Conservation (phyloP, 1,139 yeast species). For the Blastobotrys proliferans region DNA sequence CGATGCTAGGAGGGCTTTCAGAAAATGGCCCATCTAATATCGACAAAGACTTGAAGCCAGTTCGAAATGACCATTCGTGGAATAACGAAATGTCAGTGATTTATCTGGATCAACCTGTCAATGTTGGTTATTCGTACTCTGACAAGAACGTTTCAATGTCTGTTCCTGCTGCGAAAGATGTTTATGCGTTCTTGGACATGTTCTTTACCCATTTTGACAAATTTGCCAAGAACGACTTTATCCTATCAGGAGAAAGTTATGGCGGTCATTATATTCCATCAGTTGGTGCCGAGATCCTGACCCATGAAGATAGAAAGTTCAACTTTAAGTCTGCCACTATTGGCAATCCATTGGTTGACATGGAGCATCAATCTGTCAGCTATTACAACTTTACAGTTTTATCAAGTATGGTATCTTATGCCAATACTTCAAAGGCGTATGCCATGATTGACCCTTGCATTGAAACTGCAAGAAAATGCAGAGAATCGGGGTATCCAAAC, state of each 20-base stretch:
- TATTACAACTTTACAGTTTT: conserved; percentile 49
- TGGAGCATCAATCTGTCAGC: conserved; percentile 71
- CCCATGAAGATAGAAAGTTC: conserved; percentile 71
- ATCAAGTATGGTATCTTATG: conserved; percentile 48
- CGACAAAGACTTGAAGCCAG: conserved; percentile 38
- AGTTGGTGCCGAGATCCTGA: conserved; percentile 79
- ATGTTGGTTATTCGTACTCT: conserved; percentile 47
- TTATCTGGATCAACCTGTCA: conserved; percentile 70
- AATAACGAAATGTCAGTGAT: conserved; percentile 64
- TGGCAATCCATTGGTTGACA: conserved; percentile 95
- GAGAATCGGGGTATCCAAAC: neutral
- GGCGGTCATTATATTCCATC: conserved; percentile 97
- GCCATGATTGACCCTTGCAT: neutral
- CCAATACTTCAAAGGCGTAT: neutral
- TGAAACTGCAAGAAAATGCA: neutral
- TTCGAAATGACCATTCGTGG: conserved; percentile 62
- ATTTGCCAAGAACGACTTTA: conserved; percentile 69
- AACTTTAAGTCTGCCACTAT: conserved; percentile 80
- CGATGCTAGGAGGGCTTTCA: conserved; percentile 61
- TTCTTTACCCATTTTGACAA: conserved; percentile 91
- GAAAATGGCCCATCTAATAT: conserved; percentile 64
- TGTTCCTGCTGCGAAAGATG: conserved; percentile 89
- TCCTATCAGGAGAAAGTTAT: conserved; percentile 95
- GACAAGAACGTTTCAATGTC: conserved; percentile 14
- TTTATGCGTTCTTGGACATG: conserved; percentile 82